Percentiles rank a stretch among this genome's conserved stretches.
Evolutionary conservation across 2,329 filamentous ascomycete genomes (phyloP).

Genomic region (Lasiodiplodia hormozganensis): DNA sequence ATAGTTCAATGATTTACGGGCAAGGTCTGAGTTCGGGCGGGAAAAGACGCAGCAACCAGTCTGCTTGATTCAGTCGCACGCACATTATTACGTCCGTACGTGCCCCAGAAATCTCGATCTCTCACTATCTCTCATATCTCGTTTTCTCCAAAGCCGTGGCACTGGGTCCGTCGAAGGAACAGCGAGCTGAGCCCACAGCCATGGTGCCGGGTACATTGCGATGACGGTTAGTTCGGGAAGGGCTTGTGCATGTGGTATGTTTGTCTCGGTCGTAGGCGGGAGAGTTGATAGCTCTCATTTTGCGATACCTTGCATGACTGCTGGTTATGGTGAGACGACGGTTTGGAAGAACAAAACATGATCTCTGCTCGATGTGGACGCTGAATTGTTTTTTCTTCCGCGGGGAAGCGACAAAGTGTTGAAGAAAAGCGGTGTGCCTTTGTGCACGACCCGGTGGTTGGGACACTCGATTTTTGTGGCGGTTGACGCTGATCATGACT

Average conservation of each 20-base stretch:
- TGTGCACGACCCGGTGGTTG: neutral
- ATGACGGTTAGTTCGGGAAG: neutral
- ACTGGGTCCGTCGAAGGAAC: neutral
- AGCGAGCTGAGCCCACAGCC: neutral
- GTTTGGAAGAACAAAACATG: no score
- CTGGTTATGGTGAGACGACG: neutral
- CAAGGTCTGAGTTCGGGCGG: no score
- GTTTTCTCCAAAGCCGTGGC: neutral
- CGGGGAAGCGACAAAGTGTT: neutral
- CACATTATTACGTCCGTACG: neutral
- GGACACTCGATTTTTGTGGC: neutral
- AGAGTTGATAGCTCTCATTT: neutral
- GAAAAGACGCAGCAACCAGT: neutral
- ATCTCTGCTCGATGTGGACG: no score
- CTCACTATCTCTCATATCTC: neutral
- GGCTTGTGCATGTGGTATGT: neutral
- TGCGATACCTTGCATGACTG: neutral
- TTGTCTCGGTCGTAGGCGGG: neutral
- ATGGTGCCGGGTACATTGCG: neutral
- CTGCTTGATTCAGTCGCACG: neutral
- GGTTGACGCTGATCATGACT: neutral
- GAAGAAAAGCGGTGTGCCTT: constrained; percentile 16
- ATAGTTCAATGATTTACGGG: no score
- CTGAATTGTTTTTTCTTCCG: no score
- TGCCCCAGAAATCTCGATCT: neutral